These are phyloP conservation scores for Claviceps sp. DNA, from an alignment of 2,329 filamentous ascomycete genomes.

Conservation along the genomic window DNA sequence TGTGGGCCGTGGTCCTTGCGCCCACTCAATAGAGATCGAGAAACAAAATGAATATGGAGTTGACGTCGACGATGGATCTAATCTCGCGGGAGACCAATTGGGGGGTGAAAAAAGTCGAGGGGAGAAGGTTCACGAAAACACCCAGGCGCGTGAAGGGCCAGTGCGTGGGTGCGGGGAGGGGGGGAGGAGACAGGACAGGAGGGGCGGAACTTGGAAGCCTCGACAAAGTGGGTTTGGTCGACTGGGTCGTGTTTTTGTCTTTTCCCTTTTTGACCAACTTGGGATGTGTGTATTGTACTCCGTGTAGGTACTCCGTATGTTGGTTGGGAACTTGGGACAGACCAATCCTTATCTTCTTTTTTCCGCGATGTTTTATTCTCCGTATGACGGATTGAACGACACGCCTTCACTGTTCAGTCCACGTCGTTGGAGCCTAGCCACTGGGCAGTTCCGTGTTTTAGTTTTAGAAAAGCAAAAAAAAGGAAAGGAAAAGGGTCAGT, in stretches of 20 bases:
- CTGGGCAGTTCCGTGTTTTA: no score
- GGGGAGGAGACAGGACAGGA: background rate
- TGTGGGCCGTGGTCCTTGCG: background rate
- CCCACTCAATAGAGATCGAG: background rate
- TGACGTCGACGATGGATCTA: background rate
- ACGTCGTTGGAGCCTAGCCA: background rate
- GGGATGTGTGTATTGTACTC: no score
- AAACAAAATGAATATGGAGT: background rate
- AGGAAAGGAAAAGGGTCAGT: background rate
- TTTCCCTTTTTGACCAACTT: slow-evolving; percentile 1
- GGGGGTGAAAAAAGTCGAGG: background rate
- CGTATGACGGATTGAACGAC: background rate
- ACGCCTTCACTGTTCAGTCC: background rate
- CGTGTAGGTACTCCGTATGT: no score
- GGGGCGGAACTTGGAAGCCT: slow-evolving; percentile 2
- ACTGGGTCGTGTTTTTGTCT: slow-evolving; percentile 2
- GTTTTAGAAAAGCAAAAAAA: background rate
- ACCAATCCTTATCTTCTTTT: background rate
- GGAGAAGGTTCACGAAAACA: slow-evolving; percentile 2
- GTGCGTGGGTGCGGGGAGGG: slow-evolving; percentile 6
- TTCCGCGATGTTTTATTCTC: background rate
- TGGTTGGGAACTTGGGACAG: background rate
- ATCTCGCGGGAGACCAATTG: background rate
- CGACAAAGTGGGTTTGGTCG: slow-evolving; percentile 4
- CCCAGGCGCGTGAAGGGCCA: slow-evolving; percentile 6